Evolutionary conservation across 1,284 basidiomycete species (phyloP), one percentile per base, ranked within the genome.

Genomic region (Boletellus deceptivus): DNA sequence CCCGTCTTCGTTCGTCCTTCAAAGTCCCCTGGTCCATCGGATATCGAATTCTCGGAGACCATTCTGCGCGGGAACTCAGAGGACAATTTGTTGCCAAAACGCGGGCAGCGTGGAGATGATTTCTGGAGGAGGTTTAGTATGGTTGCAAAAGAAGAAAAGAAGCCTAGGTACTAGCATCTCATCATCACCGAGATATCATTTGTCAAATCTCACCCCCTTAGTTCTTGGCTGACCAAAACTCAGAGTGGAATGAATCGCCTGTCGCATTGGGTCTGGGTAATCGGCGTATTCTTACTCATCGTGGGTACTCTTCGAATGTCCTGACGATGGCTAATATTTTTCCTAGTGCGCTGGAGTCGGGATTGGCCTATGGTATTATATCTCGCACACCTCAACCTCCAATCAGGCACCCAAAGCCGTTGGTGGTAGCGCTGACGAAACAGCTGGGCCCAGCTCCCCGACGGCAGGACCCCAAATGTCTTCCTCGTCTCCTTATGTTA

Each of bases 121-220:
- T 91, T 91, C 70, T 91, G 89, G 89, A 75, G 86, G 50, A 75
- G 89, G 41, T 91, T 91, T 69, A 89, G 85, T 55, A 89, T 91
- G 75, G 81, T 91, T 55, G 87, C 81, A 8, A 86, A 82, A 64
- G 80, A 84, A 54, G 83, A 87, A 57, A 71, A 76, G 61, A 82
- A 80, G 59, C 72, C 77, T 49, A 85, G 80, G 82, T 80, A 54
- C 6, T 67, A 57, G 31, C 17, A 11, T 29, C 44, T 25, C 29
- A 6, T 49, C 27, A n/a, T 45, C 20, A 10, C 42, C 17, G 29
- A 13, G 33, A 42, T 14, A n/a, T 47, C 25, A 7, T 46, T 18
- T 17, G 6, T 37, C 41, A 37, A 52, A 43, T 27, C 6, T 18
- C 22, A 52, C 48, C 52, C 47, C 52, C 48, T 50, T 55, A 86